Conservation (phyloP, 305 asterid species). For the Fraxinus sp. region DNA sequence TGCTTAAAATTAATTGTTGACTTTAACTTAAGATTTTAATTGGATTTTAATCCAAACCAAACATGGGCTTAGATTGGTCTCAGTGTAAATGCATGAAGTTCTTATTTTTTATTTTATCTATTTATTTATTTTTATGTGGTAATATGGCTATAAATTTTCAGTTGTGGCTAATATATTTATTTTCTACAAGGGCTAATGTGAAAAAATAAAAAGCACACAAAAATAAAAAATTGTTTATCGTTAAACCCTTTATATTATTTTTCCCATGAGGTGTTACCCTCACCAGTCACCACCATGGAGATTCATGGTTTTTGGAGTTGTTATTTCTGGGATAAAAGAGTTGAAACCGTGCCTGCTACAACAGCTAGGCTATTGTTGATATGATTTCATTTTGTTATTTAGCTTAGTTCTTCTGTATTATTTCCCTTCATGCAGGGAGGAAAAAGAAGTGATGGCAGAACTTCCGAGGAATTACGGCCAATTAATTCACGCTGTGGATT, state of each 20-base stretch:
- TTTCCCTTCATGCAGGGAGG: slow-evolving; percentile 59
- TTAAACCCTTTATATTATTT: neutral
- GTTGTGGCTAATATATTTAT: neutral
- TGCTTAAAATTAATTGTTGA: neutral
- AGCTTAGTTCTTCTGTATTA: slow-evolving; percentile 13
- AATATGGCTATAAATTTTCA: neutral
- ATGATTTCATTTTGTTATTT: slow-evolving; percentile 14
- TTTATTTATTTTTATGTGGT: neutral
- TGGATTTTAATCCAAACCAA: neutral
- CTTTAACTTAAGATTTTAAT: neutral
- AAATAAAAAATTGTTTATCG: neutral
- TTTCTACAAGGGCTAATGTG: neutral
- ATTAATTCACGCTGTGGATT: slow-evolving; percentile 81
- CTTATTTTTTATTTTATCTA: neutral
- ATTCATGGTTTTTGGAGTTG: slow-evolving; percentile 10
- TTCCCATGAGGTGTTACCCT: slow-evolving; percentile 4
- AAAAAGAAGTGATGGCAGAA: slow-evolving; percentile 92
- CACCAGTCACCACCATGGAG: neutral
- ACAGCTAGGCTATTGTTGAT: slow-evolving; percentile 1
- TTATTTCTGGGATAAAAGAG: slow-evolving; percentile 7
- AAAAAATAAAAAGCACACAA: neutral
- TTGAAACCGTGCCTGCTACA: neutral
- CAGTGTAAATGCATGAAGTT: neutral
- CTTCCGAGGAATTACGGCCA: slow-evolving; percentile 65
- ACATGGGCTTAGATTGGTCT: neutral